Conservation (phyloP, 2,329 filamentous ascomycete species). For the Neofusicoccum sp. region DNA sequence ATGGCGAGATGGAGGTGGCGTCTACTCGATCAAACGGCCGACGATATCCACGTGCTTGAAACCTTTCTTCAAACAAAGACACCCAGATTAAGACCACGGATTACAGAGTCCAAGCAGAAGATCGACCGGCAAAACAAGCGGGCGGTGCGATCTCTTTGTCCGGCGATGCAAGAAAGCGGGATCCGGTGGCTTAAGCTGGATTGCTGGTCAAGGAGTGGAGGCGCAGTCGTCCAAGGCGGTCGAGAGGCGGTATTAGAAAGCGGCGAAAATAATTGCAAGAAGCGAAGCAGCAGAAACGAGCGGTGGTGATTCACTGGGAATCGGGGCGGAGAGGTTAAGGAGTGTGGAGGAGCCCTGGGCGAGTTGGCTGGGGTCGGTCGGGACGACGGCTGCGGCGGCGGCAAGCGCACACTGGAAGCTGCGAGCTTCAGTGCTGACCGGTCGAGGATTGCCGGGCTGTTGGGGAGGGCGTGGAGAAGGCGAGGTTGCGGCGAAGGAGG, state of each 20-base stretch:
- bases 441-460: conserved; percentile 35
- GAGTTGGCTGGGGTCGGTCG: conserved; percentile 19
- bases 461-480: conserved; percentile 22
- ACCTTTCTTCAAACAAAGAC: conserved; percentile 13
- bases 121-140: background rate
- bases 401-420: conserved; percentile 32
- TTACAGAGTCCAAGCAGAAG: conserved; percentile 7
- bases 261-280: conserved; percentile 22
- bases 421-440: conserved; percentile 29
- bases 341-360: conserved; percentile 29
- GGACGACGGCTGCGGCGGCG: conserved; percentile 31
- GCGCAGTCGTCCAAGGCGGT: conserved; percentile 21
- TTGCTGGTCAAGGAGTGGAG: conserved; percentile 16
- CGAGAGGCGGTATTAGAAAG: conserved; percentile 18
- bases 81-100: conserved; percentile 5
- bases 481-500: conserved; percentile 20
- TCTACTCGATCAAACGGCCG: conserved; percentile 5
- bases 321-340: conserved; percentile 28
- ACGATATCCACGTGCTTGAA: conserved; percentile 3
- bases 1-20: conserved; percentile 11
- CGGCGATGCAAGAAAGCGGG: background rate
- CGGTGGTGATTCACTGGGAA: conserved; percentile 36
- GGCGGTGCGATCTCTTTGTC: background rate
- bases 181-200: background rate
- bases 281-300: conserved; percentile 27